Percentiles rank a stretch among this genome's conserved stretches.
Evolutionary conservation across 176 grass and related monocot species (phyloP).

Genomic region (Ensete glaucum): DNA sequence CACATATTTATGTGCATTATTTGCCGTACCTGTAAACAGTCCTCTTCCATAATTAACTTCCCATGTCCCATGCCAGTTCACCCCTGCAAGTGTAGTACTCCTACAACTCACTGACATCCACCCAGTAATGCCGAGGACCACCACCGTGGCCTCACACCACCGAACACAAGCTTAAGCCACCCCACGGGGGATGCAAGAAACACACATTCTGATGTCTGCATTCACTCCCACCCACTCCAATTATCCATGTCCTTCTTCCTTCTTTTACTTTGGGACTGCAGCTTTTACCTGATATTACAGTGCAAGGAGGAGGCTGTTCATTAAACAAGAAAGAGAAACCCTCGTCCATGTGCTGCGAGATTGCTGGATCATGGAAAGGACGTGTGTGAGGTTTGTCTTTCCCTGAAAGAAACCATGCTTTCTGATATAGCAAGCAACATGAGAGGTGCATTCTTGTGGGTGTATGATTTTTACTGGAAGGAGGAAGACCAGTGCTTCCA

Average conservation of each 20-base stretch:
- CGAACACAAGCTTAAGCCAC: neutral
- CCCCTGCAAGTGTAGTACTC: neutral
- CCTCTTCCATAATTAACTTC: neutral
- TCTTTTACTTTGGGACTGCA: neutral
- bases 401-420: neutral
- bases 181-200: neutral
- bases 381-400: neutral
- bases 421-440: neutral
- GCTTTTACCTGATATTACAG: neutral
- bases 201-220: neutral
- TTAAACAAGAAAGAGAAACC: neutral
- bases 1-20: too few relatives aligned
- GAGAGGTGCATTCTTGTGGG: neutral
- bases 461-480: too few relatives aligned
- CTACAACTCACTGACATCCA: neutral
- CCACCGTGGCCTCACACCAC: neutral
- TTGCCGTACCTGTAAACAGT: too few relatives aligned
- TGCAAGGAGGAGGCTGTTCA: neutral
- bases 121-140: neutral
- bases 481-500: neutral
- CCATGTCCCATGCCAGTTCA: neutral
- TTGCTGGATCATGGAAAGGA: neutral
- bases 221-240: neutral
- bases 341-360: neutral
- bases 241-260: neutral